Evolutionary conservation across 2,329 filamentous ascomycete species (phyloP).

Genomic region (Taxawa tesnikishii): DNA sequence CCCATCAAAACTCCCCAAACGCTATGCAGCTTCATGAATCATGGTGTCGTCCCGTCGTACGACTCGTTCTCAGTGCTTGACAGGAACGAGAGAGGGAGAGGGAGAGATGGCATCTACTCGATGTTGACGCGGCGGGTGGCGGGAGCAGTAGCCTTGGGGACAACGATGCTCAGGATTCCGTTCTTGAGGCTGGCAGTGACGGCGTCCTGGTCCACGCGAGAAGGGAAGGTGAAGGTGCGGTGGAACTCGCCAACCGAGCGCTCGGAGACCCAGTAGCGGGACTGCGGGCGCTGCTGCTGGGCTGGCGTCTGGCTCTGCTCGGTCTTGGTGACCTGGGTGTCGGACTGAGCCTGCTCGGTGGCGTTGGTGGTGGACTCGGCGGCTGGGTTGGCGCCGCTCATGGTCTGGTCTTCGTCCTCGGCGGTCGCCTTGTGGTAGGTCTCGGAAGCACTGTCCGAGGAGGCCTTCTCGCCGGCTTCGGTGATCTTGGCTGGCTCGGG

Average conservation of each 20-base stretch:
- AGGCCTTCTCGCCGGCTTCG: constrained; percentile 8
- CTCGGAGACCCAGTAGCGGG: constrained; percentile 58
- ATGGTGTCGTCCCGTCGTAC: not conserved
- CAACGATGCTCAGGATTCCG: constrained; percentile 43
- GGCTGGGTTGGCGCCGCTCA: constrained; percentile 4
- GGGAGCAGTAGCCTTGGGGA: constrained; percentile 42
- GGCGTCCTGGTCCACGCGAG: constrained; percentile 45
- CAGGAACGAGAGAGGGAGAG: no score
- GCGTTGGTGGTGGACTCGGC: not conserved
- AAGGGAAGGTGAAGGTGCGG: constrained; percentile 46
- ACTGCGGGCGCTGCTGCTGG: constrained; percentile 7
- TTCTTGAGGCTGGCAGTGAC: constrained; percentile 50
- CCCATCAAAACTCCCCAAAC: not conserved
- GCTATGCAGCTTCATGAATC: not conserved
- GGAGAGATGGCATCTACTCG: constrained; percentile 39
- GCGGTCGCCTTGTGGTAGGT: constrained; percentile 49
- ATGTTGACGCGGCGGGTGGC: constrained; percentile 42
- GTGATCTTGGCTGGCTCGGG: constrained; percentile 16
- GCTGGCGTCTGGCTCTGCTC: constrained; percentile 9
- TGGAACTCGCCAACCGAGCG: constrained; percentile 48
- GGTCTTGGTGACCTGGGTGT: constrained; percentile 4
- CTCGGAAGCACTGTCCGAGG: constrained; percentile 14
- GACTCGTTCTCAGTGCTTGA: no score
- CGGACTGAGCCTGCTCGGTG: constrained; percentile 3
- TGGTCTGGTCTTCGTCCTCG: constrained; percentile 41